phyloP scores from a whole-genome alignment of 352 stramenopile species.

The Globisporangium solare region DNA sequence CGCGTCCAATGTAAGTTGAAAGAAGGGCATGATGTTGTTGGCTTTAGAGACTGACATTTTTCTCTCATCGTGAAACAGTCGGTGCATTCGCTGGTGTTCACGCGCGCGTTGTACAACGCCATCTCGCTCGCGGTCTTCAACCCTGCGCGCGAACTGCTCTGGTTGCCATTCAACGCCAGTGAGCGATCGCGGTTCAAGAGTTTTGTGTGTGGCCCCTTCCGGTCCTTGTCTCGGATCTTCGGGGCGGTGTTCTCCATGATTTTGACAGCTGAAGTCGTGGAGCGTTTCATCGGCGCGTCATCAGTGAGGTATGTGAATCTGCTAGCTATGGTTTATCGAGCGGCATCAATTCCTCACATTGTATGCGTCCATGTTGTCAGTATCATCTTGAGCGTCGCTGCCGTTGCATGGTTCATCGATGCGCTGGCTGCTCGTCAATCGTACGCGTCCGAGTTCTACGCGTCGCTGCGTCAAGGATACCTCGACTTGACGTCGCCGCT shows the following conservation, averaged over 20 bases:
- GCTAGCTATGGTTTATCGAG: neutral
- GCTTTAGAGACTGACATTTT: neutral
- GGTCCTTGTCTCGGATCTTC: conserved; percentile 73
- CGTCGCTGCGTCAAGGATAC: conserved; percentile 77
- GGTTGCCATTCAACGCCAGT: conserved; percentile 71
- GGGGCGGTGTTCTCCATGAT: conserved; percentile 69
- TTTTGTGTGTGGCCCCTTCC: conserved; percentile 77
- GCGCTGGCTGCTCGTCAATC: conserved; percentile 70
- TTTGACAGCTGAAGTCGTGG: conserved; percentile 44
- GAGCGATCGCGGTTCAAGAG: conserved; percentile 74
- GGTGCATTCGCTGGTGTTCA: conserved; percentile 54
- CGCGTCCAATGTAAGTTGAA: conserved; percentile 36
- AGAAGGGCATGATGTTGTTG: no score
- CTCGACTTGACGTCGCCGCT: conserved; percentile 74
- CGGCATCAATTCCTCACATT: neutral
- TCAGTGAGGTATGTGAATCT: conserved; percentile 43
- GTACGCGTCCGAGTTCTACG: conserved; percentile 85
- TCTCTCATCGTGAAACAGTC: conserved; percentile 21
- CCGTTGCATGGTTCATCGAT: conserved; percentile 62
- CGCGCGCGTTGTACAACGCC: conserved; percentile 72
- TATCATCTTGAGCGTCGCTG: conserved; percentile 54
- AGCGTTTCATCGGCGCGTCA: conserved; percentile 37
- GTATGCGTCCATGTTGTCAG: conserved; percentile 17
- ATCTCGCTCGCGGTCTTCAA: conserved; percentile 83
- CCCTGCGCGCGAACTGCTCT: conserved; percentile 78